Percentiles rank a stretch among this genome's conserved stretches.
These are phyloP conservation scores for Podosphaera aphanis DNA, from an alignment of 2,329 filamentous ascomycete species.

Conservation along the genomic window DNA sequence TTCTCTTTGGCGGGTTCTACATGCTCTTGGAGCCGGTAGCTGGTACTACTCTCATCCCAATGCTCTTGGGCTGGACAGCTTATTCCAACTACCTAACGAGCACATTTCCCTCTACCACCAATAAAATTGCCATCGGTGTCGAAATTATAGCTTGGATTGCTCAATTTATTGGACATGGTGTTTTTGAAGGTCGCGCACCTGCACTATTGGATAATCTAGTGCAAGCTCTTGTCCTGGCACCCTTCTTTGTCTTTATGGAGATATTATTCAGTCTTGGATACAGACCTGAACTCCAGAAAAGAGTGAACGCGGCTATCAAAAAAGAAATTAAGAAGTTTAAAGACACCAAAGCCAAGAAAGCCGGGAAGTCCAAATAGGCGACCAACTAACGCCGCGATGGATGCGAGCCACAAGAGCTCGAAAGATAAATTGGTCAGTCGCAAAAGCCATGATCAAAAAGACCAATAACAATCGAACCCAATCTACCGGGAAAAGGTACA, in stretches of 20 bases:
- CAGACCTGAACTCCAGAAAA: slow-evolving; percentile 60
- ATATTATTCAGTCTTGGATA: slow-evolving; percentile 78
- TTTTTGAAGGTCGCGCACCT: slow-evolving; percentile 69
- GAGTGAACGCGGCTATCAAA: slow-evolving; percentile 54
- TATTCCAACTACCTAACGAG: slow-evolving; percentile 48
- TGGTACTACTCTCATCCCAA: slow-evolving; percentile 49
- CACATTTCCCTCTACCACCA: slow-evolving; percentile 22
- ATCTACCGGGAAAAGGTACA: too few species aligned
- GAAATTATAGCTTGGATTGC: slow-evolving; percentile 61
- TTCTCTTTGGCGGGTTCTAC: slow-evolving; percentile 57
- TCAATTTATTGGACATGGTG: slow-evolving; percentile 81
- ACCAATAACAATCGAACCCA: too few species aligned
- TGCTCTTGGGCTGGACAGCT: slow-evolving; percentile 55
- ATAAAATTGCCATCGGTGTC: slow-evolving; percentile 35
- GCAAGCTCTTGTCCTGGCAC: slow-evolving; percentile 78
- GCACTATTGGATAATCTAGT: slow-evolving; percentile 77
- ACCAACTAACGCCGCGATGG: too few species aligned
- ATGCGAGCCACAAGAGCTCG: neutral
- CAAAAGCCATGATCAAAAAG: too few species aligned
- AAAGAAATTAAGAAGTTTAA: slow-evolving; percentile 57
- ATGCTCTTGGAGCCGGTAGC: slow-evolving; percentile 86
- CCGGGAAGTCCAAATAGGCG: slow-evolving; percentile 24
- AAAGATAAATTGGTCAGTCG: neutral
- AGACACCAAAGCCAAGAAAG: slow-evolving; percentile 25
- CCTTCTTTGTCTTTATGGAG: slow-evolving; percentile 95